phyloP scores from a whole-genome alignment of 2,329 filamentous ascomycete genomes.

The Pseudogymnoascus sp. region DNA sequence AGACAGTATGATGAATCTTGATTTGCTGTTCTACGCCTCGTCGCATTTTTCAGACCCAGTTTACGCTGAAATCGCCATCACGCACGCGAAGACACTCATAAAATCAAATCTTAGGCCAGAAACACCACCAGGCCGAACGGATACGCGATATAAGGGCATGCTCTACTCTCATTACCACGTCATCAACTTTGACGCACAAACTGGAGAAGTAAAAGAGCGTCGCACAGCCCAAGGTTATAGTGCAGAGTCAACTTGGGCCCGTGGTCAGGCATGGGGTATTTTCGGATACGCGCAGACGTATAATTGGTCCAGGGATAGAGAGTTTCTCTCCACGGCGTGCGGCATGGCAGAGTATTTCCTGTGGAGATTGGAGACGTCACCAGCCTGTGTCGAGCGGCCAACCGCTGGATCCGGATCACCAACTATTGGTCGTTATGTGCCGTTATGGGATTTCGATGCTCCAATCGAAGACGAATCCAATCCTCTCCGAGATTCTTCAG shows the following conservation, averaged over 20 bases:
- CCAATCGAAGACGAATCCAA: constrained; percentile 30
- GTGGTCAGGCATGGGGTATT: constrained; percentile 13
- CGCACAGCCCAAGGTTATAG: constrained; percentile 43
- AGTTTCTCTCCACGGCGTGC: constrained; percentile 39
- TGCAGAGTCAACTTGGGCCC: constrained; percentile 41
- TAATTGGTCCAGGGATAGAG: constrained; percentile 39
- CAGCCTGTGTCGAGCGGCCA: constrained; percentile 26
- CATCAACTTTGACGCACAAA: constrained; percentile 40
- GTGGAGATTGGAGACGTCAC: constrained; percentile 30
- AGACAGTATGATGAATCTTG: constrained; percentile 32
- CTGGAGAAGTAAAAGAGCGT: constrained; percentile 38
- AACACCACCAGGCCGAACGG: constrained; percentile 20
- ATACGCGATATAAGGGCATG: constrained; percentile 15
- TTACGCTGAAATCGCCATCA: constrained; percentile 31
- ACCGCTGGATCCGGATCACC: background rate
- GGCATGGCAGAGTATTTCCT: constrained; percentile 45
- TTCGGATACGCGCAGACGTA: constrained; percentile 38
- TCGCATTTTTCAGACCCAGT: background rate
- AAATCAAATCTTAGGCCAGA: constrained; percentile 32
- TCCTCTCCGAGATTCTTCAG: constrained; percentile 32
- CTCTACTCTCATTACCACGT: constrained; percentile 40
- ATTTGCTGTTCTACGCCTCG: constrained; percentile 3
- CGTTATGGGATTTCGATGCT: constrained; percentile 45
- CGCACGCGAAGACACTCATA: constrained; percentile 34
- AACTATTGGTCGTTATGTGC: constrained; percentile 24